Percentiles rank a stretch among this genome's conserved stretches.
phyloP scores from a whole-genome alignment of 495 filamentous ascomycete genomes.

The Penicillium longicatenatum region DNA sequence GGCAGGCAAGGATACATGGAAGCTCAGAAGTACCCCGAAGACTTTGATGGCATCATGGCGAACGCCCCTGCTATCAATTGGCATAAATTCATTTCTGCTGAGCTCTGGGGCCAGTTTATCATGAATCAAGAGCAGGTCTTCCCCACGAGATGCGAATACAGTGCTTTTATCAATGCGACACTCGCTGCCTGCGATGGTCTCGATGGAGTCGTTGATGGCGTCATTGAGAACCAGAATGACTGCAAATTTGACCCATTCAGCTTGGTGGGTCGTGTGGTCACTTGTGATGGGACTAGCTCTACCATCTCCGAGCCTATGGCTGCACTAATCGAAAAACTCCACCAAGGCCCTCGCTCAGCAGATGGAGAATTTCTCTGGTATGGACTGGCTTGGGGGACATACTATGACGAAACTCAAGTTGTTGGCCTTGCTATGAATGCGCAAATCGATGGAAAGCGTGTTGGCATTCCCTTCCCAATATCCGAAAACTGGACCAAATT shows the following conservation, averaged over 20 bases:
- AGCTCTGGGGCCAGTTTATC: constrained; percentile 20
- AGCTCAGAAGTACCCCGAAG: constrained; percentile 44
- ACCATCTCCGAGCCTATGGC: constrained; percentile 16
- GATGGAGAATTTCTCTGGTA: not conserved
- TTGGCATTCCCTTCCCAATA: no score
- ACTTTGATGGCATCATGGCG: constrained; percentile 63
- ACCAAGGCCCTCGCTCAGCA: constrained; percentile 25
- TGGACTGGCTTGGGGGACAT: no score
- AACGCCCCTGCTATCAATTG: constrained; percentile 47
- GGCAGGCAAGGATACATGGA: constrained; percentile 48
- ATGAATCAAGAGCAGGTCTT: constrained; percentile 40
- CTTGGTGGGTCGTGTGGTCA: constrained; percentile 49
- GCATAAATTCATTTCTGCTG: constrained; percentile 34
- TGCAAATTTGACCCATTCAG: constrained; percentile 52
- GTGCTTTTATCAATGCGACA: constrained; percentile 47
- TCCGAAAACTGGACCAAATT: no score
- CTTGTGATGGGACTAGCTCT: constrained; percentile 34
- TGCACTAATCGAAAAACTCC: constrained; percentile 17
- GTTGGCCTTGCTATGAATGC: no score
- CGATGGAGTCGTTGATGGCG: constrained; percentile 60
- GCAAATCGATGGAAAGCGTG: no score
- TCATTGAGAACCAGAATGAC: constrained; percentile 53
- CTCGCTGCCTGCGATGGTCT: constrained; percentile 45
- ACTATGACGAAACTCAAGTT: no score
- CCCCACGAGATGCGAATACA: constrained; percentile 42